A percentile compares a stretch with the other conserved stretches of the same genome.
These are phyloP conservation scores for Heterobasidion parviporum DNA, from an alignment of 1,284 basidiomycete genomes.

Conservation along the genomic window DNA sequence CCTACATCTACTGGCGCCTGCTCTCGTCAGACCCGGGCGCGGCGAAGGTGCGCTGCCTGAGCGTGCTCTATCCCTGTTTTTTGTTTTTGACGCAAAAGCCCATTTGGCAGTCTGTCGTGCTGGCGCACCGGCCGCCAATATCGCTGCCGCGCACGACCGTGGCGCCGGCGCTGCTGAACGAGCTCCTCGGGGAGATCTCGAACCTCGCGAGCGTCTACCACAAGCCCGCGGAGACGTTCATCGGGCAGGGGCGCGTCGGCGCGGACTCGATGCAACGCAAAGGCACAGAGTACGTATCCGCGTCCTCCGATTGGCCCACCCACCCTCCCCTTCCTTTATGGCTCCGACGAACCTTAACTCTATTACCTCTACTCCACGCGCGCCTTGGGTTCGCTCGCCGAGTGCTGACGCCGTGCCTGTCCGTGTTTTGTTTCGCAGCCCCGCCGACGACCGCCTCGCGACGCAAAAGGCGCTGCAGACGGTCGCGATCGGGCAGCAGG, in stretches of 20 bases:
- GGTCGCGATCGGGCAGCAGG: conserved; percentile 82
- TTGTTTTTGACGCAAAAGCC: background rate
- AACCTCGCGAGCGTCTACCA: conserved; percentile 91
- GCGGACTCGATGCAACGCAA: conserved; percentile 76
- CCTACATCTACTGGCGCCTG: conserved; percentile 95
- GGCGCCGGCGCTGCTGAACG: conserved; percentile 84
- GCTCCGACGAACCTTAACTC: background rate
- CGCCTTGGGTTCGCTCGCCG: background rate
- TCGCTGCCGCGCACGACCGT: conserved; percentile 88
- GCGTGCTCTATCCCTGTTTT: background rate
- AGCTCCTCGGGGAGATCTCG: conserved; percentile 84
- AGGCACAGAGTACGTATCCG: conserved; percentile 44
- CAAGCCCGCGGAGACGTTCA: conserved; percentile 89
- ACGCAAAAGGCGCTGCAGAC: conserved; percentile 84
- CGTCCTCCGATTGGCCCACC: background rate
- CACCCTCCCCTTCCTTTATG: background rate
- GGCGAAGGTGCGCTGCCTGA: conserved; percentile 61
- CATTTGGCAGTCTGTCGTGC: conserved; percentile 69
- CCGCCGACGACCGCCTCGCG: conserved; percentile 56
- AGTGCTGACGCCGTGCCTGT: background rate
- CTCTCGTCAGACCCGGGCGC: conserved; percentile 90
- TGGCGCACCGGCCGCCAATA: conserved; percentile 89
- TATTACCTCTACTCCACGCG: conserved; percentile 2
- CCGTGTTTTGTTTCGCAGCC: conserved; percentile 18
- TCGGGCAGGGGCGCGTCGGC: conserved; percentile 78